phyloP scores from a whole-genome alignment of 352 stramenopile genomes.

The Aphanomyces astaci region DNA sequence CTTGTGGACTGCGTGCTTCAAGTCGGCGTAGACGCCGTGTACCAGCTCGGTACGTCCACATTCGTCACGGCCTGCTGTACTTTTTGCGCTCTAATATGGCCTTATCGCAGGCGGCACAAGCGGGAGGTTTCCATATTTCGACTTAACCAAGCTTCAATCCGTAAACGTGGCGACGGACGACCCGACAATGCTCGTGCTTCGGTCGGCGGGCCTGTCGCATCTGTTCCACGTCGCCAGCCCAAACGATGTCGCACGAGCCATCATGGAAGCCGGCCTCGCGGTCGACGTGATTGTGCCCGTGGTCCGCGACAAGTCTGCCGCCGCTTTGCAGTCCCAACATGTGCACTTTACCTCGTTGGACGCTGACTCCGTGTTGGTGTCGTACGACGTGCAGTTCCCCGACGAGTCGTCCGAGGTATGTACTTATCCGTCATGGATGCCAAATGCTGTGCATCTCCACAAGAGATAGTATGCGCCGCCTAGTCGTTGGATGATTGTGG shows the following conservation, averaged over 20 bases:
- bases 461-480: too few relatives aligned
- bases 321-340: neutral
- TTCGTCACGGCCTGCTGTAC: neutral
- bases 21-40: constrained; percentile 15
- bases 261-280: neutral
- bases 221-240: neutral
- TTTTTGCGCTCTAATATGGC: neutral
- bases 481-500: neutral
- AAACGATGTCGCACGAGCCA: constrained; percentile 14
- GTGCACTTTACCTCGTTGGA: constrained; percentile 8
- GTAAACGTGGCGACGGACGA: constrained; percentile 2
- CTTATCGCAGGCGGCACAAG: neutral
- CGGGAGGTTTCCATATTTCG: neutral
- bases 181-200: neutral
- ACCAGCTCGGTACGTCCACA: neutral
- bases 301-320: neutral
- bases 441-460: too few relatives aligned
- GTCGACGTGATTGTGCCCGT: neutral
- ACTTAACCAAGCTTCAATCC: constrained; percentile 11
- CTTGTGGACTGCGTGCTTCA: neutral
- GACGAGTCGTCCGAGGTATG: neutral
- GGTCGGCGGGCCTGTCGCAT: neutral
- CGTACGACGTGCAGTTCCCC: constrained; percentile 9
- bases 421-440: too few relatives aligned
- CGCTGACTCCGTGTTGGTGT: neutral